Percentiles rank a stretch among this genome's conserved stretches.
Conservation (phyloP, 2,329 filamentous ascomycete genomes). For the Pyricularia sp. region DNA sequence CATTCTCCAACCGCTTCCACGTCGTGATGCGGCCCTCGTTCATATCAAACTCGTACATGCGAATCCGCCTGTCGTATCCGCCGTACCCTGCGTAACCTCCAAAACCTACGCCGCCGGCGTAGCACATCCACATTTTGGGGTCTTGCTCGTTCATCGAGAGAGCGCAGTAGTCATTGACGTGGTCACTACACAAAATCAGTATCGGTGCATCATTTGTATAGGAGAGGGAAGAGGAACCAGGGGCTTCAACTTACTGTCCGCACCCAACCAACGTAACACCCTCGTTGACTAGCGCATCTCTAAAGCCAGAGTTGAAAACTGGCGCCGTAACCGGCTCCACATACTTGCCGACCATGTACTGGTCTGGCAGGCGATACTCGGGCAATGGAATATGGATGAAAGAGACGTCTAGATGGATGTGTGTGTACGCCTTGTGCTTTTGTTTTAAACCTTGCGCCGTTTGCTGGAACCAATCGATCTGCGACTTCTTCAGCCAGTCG, state of each 20-base stretch:
- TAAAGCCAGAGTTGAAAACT: constrained; percentile 84
- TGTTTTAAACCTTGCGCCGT: constrained; percentile 67
- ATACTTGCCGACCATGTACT: constrained; percentile 60
- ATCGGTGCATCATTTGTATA: background rate
- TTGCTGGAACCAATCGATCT: constrained; percentile 88
- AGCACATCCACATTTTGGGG: constrained; percentile 93
- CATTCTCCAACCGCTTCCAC: constrained; percentile 80
- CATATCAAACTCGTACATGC: constrained; percentile 89
- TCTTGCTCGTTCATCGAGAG: constrained; percentile 48
- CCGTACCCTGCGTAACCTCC: constrained; percentile 92
- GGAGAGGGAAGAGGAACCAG: background rate
- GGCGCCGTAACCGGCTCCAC: constrained; percentile 82
- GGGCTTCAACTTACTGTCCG: constrained; percentile 59
- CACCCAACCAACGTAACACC: constrained; percentile 81
- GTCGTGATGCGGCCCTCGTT: constrained; percentile 82
- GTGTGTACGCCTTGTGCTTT: constrained; percentile 74
- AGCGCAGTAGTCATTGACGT: constrained; percentile 94
- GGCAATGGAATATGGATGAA: constrained; percentile 97
- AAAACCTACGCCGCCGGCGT: constrained; percentile 83
- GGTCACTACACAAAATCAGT: constrained; percentile 50
- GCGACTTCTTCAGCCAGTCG: constrained; percentile 90
- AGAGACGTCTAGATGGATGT: constrained; percentile 89
- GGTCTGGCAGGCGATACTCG: constrained; percentile 62
- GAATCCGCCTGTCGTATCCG: constrained; percentile 71
- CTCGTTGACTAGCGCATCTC: constrained; percentile 77